phyloP scores from a whole-genome alignment of 306 rosid genomes.

The Chamaecrista fasciculata region DNA sequence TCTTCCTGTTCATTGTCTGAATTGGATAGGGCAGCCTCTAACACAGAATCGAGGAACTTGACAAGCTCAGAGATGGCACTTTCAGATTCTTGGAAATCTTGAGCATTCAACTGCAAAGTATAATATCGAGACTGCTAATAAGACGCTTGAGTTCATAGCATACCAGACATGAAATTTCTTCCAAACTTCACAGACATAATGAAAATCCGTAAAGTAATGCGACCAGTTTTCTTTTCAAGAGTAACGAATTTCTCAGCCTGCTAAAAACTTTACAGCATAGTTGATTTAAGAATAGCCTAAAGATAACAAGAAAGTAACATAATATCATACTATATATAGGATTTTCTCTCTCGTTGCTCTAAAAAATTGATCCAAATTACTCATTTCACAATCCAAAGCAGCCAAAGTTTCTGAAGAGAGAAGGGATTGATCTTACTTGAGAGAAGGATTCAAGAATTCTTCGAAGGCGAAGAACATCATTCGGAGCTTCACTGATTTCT shows the following conservation, averaged over 20 bases:
- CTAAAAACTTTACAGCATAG: not conserved
- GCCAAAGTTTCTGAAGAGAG: not conserved
- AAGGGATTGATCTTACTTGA: slow-evolving; percentile 38
- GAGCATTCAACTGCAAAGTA: slow-evolving; percentile 42
- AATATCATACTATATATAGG: not conserved
- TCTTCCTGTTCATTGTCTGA: slow-evolving; percentile 46
- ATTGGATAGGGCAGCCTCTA: slow-evolving; percentile 47
- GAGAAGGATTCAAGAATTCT: slow-evolving; percentile 55
- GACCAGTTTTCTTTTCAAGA: not conserved
- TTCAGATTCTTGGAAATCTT: slow-evolving; percentile 41
- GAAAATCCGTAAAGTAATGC: not conserved
- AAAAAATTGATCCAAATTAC: not conserved
- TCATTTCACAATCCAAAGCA: not conserved
- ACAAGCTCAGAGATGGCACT: slow-evolving; percentile 47
- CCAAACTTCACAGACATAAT: not conserved
- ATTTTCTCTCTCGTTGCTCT: not conserved
- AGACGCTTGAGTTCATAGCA: not conserved
- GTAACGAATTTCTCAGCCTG: not conserved
- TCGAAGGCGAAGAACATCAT: slow-evolving; percentile 40
- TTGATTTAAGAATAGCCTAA: not conserved
- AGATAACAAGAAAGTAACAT: not conserved
- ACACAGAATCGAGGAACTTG: slow-evolving; percentile 49
- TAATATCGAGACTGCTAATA: slow-evolving; percentile 11
- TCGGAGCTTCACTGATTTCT: slow-evolving; percentile 33
- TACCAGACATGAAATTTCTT: not conserved